Conservation (phyloP, 1,284 basidiomycete genomes). For the Apiotrichum siamense region DNA sequence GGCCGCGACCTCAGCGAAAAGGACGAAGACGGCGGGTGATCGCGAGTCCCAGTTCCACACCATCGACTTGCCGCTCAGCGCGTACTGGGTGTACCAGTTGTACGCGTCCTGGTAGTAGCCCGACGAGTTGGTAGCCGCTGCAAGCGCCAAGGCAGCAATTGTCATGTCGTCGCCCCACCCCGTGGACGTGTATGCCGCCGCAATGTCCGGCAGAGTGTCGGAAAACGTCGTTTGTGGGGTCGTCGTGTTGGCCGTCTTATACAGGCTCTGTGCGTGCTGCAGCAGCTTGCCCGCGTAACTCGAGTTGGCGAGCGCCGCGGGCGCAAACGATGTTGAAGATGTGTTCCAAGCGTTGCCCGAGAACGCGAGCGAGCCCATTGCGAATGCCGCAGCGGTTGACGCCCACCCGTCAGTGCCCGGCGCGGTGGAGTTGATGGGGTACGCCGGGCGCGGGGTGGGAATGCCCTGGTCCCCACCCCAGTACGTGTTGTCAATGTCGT, state of each 20-base stretch:
- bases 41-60: slow-evolving; percentile 89
- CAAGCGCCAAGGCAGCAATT: slow-evolving; percentile 68
- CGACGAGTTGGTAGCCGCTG: slow-evolving; percentile 61
- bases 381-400: slow-evolving; percentile 73
- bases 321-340: slow-evolving; percentile 49
- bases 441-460: slow-evolving; percentile 65
- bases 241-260: slow-evolving; percentile 60
- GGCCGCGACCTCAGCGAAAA: slow-evolving; percentile 54
- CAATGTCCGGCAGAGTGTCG: slow-evolving; percentile 61
- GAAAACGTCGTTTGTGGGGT: slow-evolving; percentile 26
- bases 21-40: slow-evolving; percentile 64
- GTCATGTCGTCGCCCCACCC: slow-evolving; percentile 49
- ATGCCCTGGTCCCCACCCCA: slow-evolving; percentile 73
- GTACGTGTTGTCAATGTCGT: slow-evolving; percentile 66
- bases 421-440: slow-evolving; percentile 64
- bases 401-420: slow-evolving; percentile 88
- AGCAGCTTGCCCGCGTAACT: slow-evolving; percentile 66
- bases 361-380: slow-evolving; percentile 77
- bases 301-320: slow-evolving; percentile 64
- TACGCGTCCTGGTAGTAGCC: slow-evolving; percentile 62
- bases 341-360: slow-evolving; percentile 54
- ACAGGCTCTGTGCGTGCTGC: slow-evolving; percentile 66
- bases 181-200: slow-evolving; percentile 65
- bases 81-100: slow-evolving; percentile 57
- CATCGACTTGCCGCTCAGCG: slow-evolving; percentile 53